Conservation (phyloP, 192 early-diverging fungal genomes). For the Lunasporangiospora selenospora region DNA sequence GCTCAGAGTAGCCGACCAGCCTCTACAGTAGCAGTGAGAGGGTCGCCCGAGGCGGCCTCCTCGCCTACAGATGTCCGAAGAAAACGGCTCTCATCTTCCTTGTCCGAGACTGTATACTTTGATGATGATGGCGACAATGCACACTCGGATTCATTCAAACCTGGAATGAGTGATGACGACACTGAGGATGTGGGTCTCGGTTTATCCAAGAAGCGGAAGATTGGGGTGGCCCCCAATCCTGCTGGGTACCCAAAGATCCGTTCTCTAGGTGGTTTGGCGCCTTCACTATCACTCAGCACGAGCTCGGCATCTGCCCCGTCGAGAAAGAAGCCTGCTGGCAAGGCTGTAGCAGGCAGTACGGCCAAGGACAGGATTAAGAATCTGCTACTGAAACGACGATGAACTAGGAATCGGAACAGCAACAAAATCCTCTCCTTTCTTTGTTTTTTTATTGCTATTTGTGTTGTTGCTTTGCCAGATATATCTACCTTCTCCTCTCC, state of each 20-base stretch:
- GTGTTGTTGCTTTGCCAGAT: too few relatives aligned
- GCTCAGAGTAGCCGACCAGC: neutral
- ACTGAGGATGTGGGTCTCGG: conserved; percentile 17
- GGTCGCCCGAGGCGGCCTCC: neutral
- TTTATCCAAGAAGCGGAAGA: conserved; percentile 18
- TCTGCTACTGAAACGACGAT: conserved; percentile 34
- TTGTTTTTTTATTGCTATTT: too few relatives aligned
- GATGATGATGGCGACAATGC: conserved; percentile 5
- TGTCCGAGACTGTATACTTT: conserved; percentile 34
- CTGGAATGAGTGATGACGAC: conserved; percentile 11
- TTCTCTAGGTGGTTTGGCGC: too few relatives aligned
- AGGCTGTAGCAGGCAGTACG: conserved; percentile 8
- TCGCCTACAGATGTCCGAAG: neutral
- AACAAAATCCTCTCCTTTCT: too few relatives aligned
- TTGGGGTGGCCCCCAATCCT: too few relatives aligned
- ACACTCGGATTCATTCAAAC: neutral
- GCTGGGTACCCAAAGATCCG: too few relatives aligned
- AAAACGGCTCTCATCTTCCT: conserved; percentile 4
- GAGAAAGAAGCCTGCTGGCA: conserved; percentile 20
- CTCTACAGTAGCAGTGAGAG: neutral
- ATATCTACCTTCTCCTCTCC: too few relatives aligned
- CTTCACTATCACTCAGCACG: too few relatives aligned
- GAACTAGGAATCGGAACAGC: too few relatives aligned
- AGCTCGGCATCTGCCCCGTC: too few relatives aligned
- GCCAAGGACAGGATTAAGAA: conserved; percentile 39